Percentiles rank a stretch among this genome's conserved stretches.
Evolutionary conservation across 2,329 filamentous ascomycete genomes (phyloP).

Genomic region (Cordyceps farinosa): DNA sequence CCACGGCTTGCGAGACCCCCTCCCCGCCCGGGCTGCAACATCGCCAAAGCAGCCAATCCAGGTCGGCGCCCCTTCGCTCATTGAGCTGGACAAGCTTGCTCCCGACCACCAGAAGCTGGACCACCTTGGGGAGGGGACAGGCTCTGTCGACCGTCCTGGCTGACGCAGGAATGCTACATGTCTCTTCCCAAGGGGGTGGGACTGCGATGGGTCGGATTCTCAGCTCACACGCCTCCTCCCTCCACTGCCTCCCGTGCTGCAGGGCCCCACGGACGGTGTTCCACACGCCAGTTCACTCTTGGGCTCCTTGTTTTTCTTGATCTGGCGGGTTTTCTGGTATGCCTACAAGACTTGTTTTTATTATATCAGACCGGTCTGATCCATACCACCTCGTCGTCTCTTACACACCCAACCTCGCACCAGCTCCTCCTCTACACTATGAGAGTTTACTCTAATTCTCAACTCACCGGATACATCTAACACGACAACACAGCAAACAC

Average conservation of each 20-base stretch:
- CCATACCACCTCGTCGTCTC: neutral
- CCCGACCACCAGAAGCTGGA: neutral
- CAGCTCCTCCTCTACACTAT: neutral
- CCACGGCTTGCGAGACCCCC: conserved; percentile 8
- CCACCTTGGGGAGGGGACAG: neutral
- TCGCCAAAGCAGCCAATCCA: neutral
- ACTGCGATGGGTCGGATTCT: conserved; percentile 7
- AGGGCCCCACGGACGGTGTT: conserved; percentile 15
- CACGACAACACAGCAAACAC: neutral
- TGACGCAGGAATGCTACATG: conserved; percentile 12
- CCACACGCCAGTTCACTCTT: conserved; percentile 4
- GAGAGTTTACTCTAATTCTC: neutral
- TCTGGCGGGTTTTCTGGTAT: neutral
- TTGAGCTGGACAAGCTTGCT: neutral
- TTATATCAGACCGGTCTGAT: conserved; percentile 8
- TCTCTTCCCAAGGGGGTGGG: conserved; percentile 14
- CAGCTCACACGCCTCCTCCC: neutral
- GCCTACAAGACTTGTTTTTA: neutral
- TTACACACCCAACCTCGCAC: neutral
- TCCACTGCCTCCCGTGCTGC: conserved; percentile 4
- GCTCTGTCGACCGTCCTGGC: neutral
- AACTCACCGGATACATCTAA: neutral
- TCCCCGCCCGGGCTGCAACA: conserved; percentile 3
- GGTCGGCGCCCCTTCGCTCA: neutral
- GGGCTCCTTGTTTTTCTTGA: conserved; percentile 7